Conservation (phyloP, 2,329 filamentous ascomycete genomes). For the Didymella sp. region DNA sequence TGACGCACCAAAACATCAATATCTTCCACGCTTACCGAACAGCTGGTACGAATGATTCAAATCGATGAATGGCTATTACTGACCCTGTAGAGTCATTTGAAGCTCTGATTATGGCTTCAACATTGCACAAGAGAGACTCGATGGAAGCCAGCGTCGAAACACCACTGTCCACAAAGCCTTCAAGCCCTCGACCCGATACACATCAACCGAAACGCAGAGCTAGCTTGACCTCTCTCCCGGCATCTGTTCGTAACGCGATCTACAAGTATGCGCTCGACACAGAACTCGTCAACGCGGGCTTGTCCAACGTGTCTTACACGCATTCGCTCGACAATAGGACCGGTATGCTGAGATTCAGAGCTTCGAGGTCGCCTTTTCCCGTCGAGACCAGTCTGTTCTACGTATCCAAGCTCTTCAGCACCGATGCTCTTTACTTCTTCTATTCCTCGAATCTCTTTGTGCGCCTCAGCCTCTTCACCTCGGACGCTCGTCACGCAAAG, state of each 20-base stretch:
- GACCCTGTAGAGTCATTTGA: not conserved
- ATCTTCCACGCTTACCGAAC: not conserved
- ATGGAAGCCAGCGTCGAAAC: conserved; percentile 38
- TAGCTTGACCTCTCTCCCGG: conserved; percentile 35
- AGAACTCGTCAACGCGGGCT: conserved; percentile 42
- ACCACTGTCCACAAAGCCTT: conserved; percentile 18
- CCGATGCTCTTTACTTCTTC: conserved; percentile 37
- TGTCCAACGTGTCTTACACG: conserved; percentile 42
- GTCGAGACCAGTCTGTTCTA: conserved; percentile 36
- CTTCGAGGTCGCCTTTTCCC: conserved; percentile 41
- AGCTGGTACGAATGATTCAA: not conserved
- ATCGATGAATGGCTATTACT: not conserved
- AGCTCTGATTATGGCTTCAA: conserved; percentile 14
- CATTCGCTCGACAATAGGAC: conserved; percentile 29
- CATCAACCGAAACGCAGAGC: conserved; percentile 33
- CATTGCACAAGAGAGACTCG: conserved; percentile 36
- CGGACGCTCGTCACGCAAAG: conserved; percentile 42
- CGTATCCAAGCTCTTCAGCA: conserved; percentile 35
- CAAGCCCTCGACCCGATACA: conserved; percentile 22
- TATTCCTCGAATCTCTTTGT: conserved; percentile 45
- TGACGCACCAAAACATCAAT: not conserved
- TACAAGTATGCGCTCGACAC: conserved; percentile 45
- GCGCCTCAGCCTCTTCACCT: conserved; percentile 33
- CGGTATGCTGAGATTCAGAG: conserved; percentile 31
- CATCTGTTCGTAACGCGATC: conserved; percentile 43